phyloP scores from a whole-genome alignment of 2,329 filamentous ascomycete genomes.

The Diaporthe amygdali region DNA sequence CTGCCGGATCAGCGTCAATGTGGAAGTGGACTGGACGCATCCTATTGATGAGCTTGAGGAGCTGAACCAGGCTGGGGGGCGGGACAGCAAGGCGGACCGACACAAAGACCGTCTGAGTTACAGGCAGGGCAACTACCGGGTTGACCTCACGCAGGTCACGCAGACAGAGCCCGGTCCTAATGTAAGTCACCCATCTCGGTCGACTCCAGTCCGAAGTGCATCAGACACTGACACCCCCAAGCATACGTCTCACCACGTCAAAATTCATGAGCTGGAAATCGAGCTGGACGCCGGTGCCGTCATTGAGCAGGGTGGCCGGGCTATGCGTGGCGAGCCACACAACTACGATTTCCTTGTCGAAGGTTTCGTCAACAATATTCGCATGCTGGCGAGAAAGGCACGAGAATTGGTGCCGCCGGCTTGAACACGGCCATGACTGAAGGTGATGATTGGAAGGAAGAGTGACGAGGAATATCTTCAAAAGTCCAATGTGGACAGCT shows the following conservation, averaged over 20 bases:
- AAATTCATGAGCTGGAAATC: constrained; percentile 83
- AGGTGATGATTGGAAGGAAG: neutral
- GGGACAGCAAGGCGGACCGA: constrained; percentile 61
- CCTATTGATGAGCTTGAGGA: constrained; percentile 61
- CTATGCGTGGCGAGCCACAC: constrained; percentile 56
- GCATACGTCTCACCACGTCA: constrained; percentile 42
- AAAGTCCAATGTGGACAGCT: neutral
- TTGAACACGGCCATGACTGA: neutral
- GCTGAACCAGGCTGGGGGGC: constrained; percentile 34
- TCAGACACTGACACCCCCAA: neutral
- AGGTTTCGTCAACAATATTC: constrained; percentile 76
- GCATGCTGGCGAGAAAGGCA: constrained; percentile 59
- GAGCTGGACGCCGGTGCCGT: constrained; percentile 71
- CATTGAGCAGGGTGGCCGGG: constrained; percentile 67
- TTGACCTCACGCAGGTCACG: constrained; percentile 92
- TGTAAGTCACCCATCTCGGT: constrained; percentile 36
- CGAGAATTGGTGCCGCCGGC: constrained; percentile 8
- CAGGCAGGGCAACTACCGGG: constrained; percentile 82
- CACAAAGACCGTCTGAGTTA: constrained; percentile 94
- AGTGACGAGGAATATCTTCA: neutral
- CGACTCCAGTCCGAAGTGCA: neutral
- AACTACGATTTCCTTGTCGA: constrained; percentile 72
- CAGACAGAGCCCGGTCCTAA: constrained; percentile 41
- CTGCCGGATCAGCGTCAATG: constrained; percentile 90
- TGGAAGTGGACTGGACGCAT: constrained; percentile 89